A percentile compares a stretch with the other conserved stretches of the same genome.
Conservation (phyloP, 768 basidiomycete genomes). For the Gyrodon lividus region DNA sequence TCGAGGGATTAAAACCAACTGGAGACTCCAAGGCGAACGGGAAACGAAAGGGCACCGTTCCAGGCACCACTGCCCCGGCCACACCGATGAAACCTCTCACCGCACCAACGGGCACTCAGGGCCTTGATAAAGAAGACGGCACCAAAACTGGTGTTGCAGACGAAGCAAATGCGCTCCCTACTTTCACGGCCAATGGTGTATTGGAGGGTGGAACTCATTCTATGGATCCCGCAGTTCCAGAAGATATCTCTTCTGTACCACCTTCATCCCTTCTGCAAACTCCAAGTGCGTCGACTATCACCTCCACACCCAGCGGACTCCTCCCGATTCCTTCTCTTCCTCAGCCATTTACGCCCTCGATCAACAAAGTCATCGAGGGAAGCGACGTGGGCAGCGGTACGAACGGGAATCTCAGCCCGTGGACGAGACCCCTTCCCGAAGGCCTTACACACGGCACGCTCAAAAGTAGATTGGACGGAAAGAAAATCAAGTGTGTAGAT, state of each 20-base stretch:
- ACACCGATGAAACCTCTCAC: background rate
- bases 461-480: slow-evolving; percentile 60
- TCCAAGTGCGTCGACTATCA: slow-evolving; percentile 9
- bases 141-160: background rate
- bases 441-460: slow-evolving; percentile 57
- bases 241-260: slow-evolving; percentile 31
- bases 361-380: slow-evolving; percentile 52
- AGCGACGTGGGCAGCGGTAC: slow-evolving; percentile 21
- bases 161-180: slow-evolving; percentile 35
- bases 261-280: slow-evolving; percentile 35
- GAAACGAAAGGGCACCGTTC: background rate
- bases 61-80: background rate
- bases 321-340: slow-evolving; percentile 41
- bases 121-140: background rate
- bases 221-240: slow-evolving; percentile 10
- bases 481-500: slow-evolving; percentile 65
- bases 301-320: background rate
- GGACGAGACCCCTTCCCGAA: slow-evolving; percentile 47
- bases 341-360: slow-evolving; percentile 66
- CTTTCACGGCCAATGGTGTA: slow-evolving; percentile 15
- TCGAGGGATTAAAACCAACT: slow-evolving; percentile 1
- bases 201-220: slow-evolving; percentile 9
- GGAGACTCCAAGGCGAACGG: slow-evolving; percentile 17
- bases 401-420: slow-evolving; percentile 7
- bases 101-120: background rate